phyloP scores from a whole-genome alignment of 208 protist species.

The Acanthamoeba triangularis region DNA sequence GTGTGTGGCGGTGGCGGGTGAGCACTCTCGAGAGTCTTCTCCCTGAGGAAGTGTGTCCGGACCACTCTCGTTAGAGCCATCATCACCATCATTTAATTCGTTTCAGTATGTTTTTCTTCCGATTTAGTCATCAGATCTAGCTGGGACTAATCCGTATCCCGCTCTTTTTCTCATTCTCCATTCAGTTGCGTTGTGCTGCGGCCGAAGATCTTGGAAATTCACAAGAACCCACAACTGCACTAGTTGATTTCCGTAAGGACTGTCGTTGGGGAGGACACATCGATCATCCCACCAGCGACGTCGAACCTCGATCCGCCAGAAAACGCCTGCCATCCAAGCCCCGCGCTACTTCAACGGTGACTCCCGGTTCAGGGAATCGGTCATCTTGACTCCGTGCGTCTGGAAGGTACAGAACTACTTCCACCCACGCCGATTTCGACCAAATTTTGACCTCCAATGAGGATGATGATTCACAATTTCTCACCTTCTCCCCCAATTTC shows the following conservation, averaged over 20 bases:
- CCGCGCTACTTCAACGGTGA: slow-evolving; percentile 49
- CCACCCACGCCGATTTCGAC: neutral
- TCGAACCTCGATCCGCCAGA: slow-evolving; percentile 15
- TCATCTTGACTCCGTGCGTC: slow-evolving; percentile 31
- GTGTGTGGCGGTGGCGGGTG: neutral
- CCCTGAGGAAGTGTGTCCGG: neutral
- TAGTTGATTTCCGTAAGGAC: neutral
- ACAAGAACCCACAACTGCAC: neutral
- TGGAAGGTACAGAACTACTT: slow-evolving; percentile 17
- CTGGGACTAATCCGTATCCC: neutral
- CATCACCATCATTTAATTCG: neutral
- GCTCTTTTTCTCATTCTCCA: neutral
- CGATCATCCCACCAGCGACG: neutral
- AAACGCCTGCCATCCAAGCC: slow-evolving; percentile 27
- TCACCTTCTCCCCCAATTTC: neutral
- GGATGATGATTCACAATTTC: too few species aligned
- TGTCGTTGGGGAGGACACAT: neutral
- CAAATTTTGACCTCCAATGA: neutral
- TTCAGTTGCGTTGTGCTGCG: neutral
- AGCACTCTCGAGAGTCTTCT: neutral
- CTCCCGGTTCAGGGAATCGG: slow-evolving; percentile 42
- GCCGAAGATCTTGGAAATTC: neutral
- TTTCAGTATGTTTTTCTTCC: neutral
- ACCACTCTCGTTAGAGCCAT: neutral
- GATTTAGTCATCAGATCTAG: neutral